Conservation (phyloP, 1,139 yeast species). For the Eremothecium gossypii region DNA sequence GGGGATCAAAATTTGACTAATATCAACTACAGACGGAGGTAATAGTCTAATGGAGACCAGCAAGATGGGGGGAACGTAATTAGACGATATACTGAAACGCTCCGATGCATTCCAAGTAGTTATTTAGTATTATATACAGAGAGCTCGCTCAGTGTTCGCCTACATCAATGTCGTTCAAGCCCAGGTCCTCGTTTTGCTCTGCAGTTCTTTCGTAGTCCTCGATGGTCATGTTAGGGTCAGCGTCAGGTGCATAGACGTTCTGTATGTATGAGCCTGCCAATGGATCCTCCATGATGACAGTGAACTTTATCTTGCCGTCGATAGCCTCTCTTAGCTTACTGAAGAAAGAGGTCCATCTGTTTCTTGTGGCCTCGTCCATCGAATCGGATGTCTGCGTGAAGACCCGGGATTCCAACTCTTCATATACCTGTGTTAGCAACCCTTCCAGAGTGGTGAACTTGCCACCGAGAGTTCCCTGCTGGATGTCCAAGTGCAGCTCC, state of each 20-base stretch:
- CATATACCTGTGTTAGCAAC: slow-evolving; percentile 74
- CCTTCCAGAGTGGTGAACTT: slow-evolving; percentile 97
- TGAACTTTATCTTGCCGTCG: slow-evolving; percentile 74
- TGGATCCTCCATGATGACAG: slow-evolving; percentile 87
- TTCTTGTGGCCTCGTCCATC: slow-evolving; percentile 69
- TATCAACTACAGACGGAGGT: no score
- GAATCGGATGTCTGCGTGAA: slow-evolving; percentile 84
- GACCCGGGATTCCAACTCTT: slow-evolving; percentile 79
- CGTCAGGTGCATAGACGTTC: slow-evolving; percentile 96
- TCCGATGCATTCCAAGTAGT: no score
- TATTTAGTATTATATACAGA: no score
- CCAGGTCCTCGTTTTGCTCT: slow-evolving; percentile 86
- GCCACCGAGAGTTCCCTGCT: slow-evolving; percentile 97
- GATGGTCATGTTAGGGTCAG: slow-evolving; percentile 87
- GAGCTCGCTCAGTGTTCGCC: neutral
- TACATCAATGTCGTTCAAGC: slow-evolving; percentile 70
- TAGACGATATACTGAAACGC: no score
- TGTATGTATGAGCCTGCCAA: slow-evolving; percentile 92
- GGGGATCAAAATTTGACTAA: no score
- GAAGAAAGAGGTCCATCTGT: slow-evolving; percentile 76
- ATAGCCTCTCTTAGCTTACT: slow-evolving; percentile 69
- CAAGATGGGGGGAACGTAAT: no score
- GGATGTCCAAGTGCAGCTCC: slow-evolving; percentile 80
- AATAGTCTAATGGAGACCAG: no score
- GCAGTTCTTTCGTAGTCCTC: slow-evolving; percentile 85